A percentile compares a stretch with the other conserved stretches of the same genome.
Evolutionary conservation across 2,329 filamentous ascomycete species (phyloP).

Genomic region (Aspergillus fijiensis): DNA sequence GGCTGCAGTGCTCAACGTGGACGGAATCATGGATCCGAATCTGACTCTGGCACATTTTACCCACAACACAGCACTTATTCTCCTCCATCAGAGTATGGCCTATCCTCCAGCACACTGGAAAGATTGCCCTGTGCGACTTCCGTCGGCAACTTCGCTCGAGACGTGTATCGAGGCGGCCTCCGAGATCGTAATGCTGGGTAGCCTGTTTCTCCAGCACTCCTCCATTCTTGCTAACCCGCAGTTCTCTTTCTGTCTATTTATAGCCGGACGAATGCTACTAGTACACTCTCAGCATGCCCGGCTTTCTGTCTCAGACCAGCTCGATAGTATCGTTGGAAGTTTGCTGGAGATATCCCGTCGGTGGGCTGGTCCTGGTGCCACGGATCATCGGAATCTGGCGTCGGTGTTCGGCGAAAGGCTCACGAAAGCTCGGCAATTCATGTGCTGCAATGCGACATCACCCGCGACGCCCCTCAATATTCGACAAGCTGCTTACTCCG

Average conservation of each 20-base stretch:
- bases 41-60: conserved; percentile 52
- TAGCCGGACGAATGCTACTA: conserved; percentile 45
- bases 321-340: conserved; percentile 36
- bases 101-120: conserved; percentile 34
- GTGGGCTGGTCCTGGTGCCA: conserved; percentile 34
- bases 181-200: conserved; percentile 44
- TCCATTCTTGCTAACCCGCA: conserved; percentile 33
- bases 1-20: conserved; percentile 36
- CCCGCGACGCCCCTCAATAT: conserved; percentile 19
- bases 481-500: conserved; percentile 22
- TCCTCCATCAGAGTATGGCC: conserved; percentile 51
- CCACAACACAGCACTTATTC: conserved; percentile 52
- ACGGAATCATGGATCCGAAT: conserved; percentile 49
- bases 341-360: conserved; percentile 39
- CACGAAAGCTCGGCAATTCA: conserved; percentile 11
- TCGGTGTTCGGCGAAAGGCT: conserved; percentile 22
- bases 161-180: conserved; percentile 50
- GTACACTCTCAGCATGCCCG: conserved; percentile 37
- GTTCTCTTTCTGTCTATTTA: conserved; percentile 50
- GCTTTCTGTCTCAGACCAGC: conserved; percentile 27
- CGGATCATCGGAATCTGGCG: conserved; percentile 17
- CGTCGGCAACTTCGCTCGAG: conserved; percentile 50
- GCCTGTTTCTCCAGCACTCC: conserved; percentile 46
- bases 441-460: neutral
- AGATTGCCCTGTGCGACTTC: conserved; percentile 37